Percentiles rank a stretch among this genome's conserved stretches.
Conservation (phyloP, 2,329 filamentous ascomycete species). For the Dothistroma pini region DNA sequence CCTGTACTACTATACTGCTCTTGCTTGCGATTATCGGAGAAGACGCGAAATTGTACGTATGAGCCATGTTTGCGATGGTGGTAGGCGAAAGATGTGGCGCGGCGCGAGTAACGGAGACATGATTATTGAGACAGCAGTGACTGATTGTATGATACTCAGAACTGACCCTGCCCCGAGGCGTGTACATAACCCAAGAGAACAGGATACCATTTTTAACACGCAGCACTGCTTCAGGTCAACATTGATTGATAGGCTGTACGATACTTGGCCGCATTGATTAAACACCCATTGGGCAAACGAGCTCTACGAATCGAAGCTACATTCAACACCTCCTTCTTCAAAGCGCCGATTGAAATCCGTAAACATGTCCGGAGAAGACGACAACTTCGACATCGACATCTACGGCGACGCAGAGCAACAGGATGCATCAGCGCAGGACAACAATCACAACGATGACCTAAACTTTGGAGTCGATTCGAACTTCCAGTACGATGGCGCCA, state of each 20-base stretch:
- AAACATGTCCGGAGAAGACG: conserved; percentile 53
- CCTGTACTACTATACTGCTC: conserved; percentile 8
- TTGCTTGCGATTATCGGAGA: background rate
- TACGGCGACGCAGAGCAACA: conserved; percentile 56
- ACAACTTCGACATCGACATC: conserved; percentile 69
- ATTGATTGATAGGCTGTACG: conserved; percentile 1
- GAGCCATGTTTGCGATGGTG: conserved; percentile 16
- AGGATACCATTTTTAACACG: conserved; percentile 5
- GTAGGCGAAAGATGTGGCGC: conserved; percentile 1
- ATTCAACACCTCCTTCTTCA: background rate
- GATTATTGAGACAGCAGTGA: conserved; percentile 14
- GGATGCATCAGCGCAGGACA: conserved; percentile 30
- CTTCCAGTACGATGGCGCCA: conserved; percentile 10
- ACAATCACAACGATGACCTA: conserved; percentile 22
- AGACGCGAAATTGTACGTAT: conserved; percentile 25
- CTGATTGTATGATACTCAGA: conserved; percentile 26
- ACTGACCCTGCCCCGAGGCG: conserved; percentile 15
- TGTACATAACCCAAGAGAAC: conserved; percentile 25
- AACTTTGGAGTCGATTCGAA: conserved; percentile 23
- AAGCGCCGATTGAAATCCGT: conserved; percentile 12
- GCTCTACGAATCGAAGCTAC: background rate
- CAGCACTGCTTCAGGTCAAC: background rate
- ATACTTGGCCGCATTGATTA: background rate
- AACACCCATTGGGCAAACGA: background rate
- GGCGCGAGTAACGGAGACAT: conserved; percentile 2